Conservation (phyloP, 2,329 filamentous ascomycete species). For the Claviceps paspali region DNA sequence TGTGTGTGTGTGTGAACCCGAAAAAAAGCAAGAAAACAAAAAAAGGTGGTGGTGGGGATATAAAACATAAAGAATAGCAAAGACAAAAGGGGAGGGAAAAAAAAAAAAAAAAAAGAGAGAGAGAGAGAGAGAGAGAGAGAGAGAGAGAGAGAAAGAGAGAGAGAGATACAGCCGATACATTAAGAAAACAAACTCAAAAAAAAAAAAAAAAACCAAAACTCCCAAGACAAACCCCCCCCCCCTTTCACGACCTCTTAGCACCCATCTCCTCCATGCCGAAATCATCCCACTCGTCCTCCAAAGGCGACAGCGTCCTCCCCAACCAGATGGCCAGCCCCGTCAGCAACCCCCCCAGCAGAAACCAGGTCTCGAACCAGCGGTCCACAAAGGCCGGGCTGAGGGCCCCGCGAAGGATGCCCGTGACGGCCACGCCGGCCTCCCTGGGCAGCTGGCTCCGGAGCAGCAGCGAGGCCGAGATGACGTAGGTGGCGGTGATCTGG, state of each 20-base stretch:
- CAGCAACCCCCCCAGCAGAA: constrained; percentile 49
- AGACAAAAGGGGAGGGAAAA: too few relatives aligned
- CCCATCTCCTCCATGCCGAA: constrained; percentile 54
- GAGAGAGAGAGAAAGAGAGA: neutral
- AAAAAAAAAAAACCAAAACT: neutral
- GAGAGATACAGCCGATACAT: neutral
- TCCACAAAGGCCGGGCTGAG: constrained; percentile 46
- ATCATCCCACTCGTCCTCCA: constrained; percentile 44
- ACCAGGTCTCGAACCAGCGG: constrained; percentile 81
- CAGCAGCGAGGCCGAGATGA: constrained; percentile 65
- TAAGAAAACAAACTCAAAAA: neutral
- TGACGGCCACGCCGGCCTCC: constrained; percentile 63
- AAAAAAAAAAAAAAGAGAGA: neutral
- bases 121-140: neutral
- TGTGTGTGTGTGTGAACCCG: neutral
- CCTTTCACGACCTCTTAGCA: constrained; percentile 46
- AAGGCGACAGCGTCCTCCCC: constrained; percentile 42
- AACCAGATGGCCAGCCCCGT: constrained; percentile 63
- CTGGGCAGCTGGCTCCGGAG: constrained; percentile 63
- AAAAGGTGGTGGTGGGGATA: too few relatives aligned
- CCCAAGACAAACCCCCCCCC: too few relatives aligned
- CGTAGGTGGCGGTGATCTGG: constrained; percentile 72
- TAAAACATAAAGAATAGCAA: too few relatives aligned
- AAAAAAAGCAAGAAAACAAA: too few relatives aligned
- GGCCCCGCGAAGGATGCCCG: constrained; percentile 61